Evolutionary conservation across 192 early-diverging fungal species (phyloP), one percentile per base, ranked within the genome.

Genomic region (Coemansia sp.): DNA sequence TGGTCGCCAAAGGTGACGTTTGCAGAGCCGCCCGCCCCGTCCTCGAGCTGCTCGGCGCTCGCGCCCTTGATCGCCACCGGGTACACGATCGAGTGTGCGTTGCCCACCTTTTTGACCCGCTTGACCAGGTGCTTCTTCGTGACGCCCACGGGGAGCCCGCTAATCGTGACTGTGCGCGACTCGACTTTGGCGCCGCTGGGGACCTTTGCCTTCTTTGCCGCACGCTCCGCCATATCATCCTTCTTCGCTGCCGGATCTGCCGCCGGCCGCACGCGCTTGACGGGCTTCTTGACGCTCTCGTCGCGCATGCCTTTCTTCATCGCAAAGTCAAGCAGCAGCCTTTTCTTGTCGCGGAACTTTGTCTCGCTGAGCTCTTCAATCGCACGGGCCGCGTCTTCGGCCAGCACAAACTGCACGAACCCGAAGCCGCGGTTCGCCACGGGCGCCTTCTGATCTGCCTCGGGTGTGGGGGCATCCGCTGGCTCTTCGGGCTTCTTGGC

Each of bases 371-470:
- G 80, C 50, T 90, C 87, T 24, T 82, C 71, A 25, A 98, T 51
- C 2, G 95, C 95, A 23, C 83, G 78, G 25, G 84, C 72, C 2
- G 94, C 77, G 54, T 80, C 77, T 18, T 80, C 77, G 16, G 77
- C 67, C 4, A 80, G 67, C 49, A 80, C 77, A 57, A 87, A 98
- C 62, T 92, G 87, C 5, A 98, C 95, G 73, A 91, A 98, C 16
- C 95, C 95, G 75, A 85, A 97, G 6, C 95, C 95, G 43, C 85
- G 89, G 72, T 93, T 94, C 43, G 40, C 62, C 19, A 59, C 18
- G 29, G 23, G 55, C 11, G 30, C 21, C 51, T 74, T 75, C 28
- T 9, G 54, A 4, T 53, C 58, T 11, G 54, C 61, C 19, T 50
- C 54, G 19, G 18, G 30, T 6, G 22, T 55, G 12, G 64, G 64